Base-by-base conservation (phyloP, 2,329 filamentous ascomycete species). In the Ophiostoma tasmaniense region DNA sequence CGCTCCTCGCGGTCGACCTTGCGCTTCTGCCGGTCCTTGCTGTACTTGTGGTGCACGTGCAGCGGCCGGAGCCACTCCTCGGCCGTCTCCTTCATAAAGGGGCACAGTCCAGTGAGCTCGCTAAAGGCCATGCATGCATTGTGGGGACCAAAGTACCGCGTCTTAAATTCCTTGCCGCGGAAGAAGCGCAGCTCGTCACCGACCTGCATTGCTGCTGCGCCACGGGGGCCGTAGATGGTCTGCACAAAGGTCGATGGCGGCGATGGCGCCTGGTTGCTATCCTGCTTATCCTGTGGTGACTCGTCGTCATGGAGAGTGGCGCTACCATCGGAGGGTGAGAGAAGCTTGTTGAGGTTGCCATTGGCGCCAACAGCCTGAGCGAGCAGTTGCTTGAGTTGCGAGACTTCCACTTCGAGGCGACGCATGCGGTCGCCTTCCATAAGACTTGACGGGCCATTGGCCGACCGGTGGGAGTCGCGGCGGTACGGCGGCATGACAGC, bases 51-150 rank as follows among this genome's bases (percentile, higher is more conserved):
- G 71, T 85, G 82, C 33, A 86, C 80, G 50, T 85, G 84, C 62
- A 87, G 81, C 8, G 85, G 85, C 67, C 83, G 81, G 68, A 88
- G 80, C 84, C 85, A 87, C 74, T 87, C 84, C 67, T 87, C 84
- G 11, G 85, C 84, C 0, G 85, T 87, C 77, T 87, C 85, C 72
- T 82, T 84, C 85, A 88, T 87, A 70, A 87, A 87, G 17, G 84
- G 83, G 64, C 81, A 84, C 64, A 88, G 79, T 2, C 85, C 85
- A 2, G 83, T 83, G 73, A 85, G 78, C 78, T 87, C 84, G 66
- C 83, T 82, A 73, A 87, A 85, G 13, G 85, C 85, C 77, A 86
- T 84, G 77, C 82, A 87, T 62, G 84, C 84, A 72, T 86, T 87
- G 75, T 87, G 83, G 2, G 85, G 85, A 1, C 85, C 85, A 73